Evolutionary conservation across 202 grass and related monocot species (phyloP).

Genomic region (Carex arenaria): DNA sequence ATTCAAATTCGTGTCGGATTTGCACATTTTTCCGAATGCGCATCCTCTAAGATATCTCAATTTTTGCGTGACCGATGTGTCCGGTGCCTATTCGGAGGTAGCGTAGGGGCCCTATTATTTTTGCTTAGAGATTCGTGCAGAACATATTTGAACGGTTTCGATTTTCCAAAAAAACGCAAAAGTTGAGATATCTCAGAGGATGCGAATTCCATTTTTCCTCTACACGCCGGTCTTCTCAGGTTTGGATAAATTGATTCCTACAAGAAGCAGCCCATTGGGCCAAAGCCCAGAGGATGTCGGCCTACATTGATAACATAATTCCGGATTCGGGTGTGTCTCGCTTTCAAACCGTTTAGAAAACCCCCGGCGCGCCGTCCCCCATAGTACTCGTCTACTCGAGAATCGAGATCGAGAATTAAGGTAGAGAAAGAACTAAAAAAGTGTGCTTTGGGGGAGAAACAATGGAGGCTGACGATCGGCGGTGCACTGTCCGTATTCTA

Average conservation of each 20-base stretch:
- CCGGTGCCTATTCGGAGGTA: no score
- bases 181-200: no score
- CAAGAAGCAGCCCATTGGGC: background rate
- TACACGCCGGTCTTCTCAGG: background rate
- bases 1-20: background rate
- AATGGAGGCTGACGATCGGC: conserved; percentile 26
- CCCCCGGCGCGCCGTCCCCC: background rate
- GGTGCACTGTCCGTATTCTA: conserved; percentile 31
- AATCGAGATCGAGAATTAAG: background rate
- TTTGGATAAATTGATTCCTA: background rate
- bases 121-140: no score
- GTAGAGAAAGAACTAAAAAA: background rate
- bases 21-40: background rate
- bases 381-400: background rate
- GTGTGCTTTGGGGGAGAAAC: conserved; percentile 7
- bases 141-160: no score
- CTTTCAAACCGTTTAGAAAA: background rate
- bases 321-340: background rate
- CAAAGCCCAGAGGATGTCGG: background rate
- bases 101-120: no score
- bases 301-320: background rate
- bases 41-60: no score
- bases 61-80: no score
- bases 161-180: no score
- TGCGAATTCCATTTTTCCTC: background rate